Evolutionary conservation across 129 eudicot species (phyloP).

Genomic region (Chrysanthemum lavandulifolium): DNA sequence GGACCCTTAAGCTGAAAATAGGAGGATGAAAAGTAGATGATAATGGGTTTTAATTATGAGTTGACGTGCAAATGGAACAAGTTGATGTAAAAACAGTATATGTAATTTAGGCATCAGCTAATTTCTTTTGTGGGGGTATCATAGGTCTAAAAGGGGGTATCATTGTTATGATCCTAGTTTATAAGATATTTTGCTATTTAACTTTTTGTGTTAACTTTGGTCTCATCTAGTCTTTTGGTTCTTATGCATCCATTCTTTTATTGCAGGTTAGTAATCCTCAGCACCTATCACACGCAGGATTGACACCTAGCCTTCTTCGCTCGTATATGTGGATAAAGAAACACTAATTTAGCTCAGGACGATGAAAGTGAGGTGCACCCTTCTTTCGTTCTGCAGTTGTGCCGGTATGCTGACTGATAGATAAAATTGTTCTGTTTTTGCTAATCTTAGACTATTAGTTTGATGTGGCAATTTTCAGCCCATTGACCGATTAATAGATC

Average conservation of each 20-base stretch:
- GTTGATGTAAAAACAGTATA: neutral
- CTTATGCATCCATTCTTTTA: too few relatives aligned
- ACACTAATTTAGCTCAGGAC: too few relatives aligned
- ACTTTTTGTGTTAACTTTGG: too few relatives aligned
- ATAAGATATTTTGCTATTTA: too few relatives aligned
- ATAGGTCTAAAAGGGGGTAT: neutral
- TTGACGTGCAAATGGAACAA: neutral
- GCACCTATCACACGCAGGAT: too few relatives aligned
- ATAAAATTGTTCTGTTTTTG: neutral
- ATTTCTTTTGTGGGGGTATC: neutral
- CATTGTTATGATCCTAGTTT: neutral
- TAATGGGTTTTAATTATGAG: neutral
- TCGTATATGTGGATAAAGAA: too few relatives aligned
- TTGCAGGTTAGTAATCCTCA: too few relatives aligned
- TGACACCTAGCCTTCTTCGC: too few relatives aligned
- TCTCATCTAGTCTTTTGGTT: too few relatives aligned
- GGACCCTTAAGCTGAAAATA: neutral
- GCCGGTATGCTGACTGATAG: neutral
- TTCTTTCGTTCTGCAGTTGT: neutral
- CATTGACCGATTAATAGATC: too few relatives aligned
- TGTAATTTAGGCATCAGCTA: neutral
- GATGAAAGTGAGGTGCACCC: too few relatives aligned
- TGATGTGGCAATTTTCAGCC: too few relatives aligned
- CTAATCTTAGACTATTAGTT: neutral
- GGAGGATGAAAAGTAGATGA: neutral